Percentiles rank a stretch among this genome's conserved stretches.
phyloP scores from a whole-genome alignment of 2,329 filamentous ascomycete species.

The Elsinoe batatas region DNA sequence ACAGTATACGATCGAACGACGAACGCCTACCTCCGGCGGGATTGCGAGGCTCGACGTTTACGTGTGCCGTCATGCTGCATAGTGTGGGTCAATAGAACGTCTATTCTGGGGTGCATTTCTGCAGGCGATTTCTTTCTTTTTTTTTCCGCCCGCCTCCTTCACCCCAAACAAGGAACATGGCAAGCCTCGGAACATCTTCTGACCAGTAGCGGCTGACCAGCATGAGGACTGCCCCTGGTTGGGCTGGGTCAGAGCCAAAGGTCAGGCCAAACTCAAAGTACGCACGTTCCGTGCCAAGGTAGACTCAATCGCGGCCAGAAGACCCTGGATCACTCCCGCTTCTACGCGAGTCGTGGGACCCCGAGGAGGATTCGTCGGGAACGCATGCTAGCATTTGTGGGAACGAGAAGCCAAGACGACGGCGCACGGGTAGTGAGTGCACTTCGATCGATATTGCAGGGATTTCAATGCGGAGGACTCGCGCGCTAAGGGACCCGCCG shows the following conservation, averaged over 20 bases:
- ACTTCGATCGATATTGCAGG: constrained; percentile 4
- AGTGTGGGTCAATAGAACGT: constrained; percentile 8
- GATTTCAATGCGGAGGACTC: background rate
- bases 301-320: background rate
- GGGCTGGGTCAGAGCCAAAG: background rate
- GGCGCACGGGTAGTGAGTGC: constrained; percentile 3
- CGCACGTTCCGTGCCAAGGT: background rate
- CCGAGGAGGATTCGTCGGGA: constrained; percentile 3
- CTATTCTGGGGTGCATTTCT: constrained; percentile 9
- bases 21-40: background rate
- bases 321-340: background rate
- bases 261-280: background rate
- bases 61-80: constrained; percentile 2
- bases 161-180: background rate
- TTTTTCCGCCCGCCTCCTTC: background rate
- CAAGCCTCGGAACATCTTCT: background rate
- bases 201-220: background rate
- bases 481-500: background rate
- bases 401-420: constrained; percentile 5
- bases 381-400: background rate
- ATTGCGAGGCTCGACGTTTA: constrained; percentile 4
- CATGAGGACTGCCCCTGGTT: background rate
- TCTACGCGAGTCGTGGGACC: background rate
- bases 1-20: background rate
- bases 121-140: constrained; percentile 3